phyloP scores from a whole-genome alignment of 805 yeast species.

The Ogataea paraovalis region DNA sequence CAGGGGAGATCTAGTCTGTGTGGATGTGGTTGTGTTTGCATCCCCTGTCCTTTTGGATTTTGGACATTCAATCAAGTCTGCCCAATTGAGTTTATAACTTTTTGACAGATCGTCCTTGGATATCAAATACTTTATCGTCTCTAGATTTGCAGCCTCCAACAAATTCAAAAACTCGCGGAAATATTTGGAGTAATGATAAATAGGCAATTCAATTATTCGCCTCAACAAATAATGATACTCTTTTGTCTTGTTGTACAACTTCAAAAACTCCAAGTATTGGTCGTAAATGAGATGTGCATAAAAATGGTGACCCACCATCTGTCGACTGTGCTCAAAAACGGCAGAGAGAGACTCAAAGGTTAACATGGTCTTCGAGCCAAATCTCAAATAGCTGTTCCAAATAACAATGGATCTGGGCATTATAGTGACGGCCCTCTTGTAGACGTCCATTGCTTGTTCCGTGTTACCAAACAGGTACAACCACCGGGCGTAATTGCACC shows the following conservation, averaged over 20 bases:
- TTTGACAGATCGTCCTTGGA: constrained; percentile 20
- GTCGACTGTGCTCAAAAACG: constrained; percentile 45
- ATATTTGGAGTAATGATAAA: constrained; percentile 48
- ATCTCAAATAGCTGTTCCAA: constrained; percentile 48
- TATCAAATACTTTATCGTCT: constrained; percentile 24
- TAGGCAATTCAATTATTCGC: constrained; percentile 50
- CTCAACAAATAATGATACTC: constrained; percentile 43
- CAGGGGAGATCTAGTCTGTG: constrained; percentile 2
- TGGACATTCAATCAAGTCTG: constrained; percentile 21
- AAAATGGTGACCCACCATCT: constrained; percentile 48
- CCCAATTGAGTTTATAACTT: constrained; percentile 17
- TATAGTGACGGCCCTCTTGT: constrained; percentile 34
- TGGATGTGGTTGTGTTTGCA: constrained; percentile 1
- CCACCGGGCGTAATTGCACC: constrained; percentile 53
- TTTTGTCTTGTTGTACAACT: constrained; percentile 21
- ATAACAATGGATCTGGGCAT: constrained; percentile 43
- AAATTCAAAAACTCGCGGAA: constrained; percentile 36
- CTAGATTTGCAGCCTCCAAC: constrained; percentile 31
- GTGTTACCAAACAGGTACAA: constrained; percentile 43
- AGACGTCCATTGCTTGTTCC: constrained; percentile 34
- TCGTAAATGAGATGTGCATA: constrained; percentile 49
- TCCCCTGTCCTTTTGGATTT: too few relatives aligned
- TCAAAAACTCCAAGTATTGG: constrained; percentile 41
- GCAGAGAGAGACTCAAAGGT: constrained; percentile 31
- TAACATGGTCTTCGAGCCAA: constrained; percentile 30